Conservation (phyloP, 805 yeast species). For the Wickerhamiella spandovensis region DNA sequence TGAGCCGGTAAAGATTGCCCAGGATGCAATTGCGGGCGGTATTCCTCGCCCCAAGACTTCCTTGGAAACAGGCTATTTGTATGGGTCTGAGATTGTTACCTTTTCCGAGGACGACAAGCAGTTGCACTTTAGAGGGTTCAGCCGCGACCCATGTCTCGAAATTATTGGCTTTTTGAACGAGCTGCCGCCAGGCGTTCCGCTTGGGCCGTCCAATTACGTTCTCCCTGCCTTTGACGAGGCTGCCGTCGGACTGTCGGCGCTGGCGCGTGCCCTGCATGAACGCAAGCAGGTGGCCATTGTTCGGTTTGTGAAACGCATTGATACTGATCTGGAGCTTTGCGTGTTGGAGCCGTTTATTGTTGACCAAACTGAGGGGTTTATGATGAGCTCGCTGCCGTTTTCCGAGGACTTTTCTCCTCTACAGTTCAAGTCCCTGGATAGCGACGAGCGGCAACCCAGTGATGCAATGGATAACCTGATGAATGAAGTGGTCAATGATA, state of each 20-base stretch:
- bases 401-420: constrained; percentile 10
- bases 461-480: constrained; percentile 6
- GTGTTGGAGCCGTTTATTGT: constrained; percentile 10
- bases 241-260: constrained; percentile 1
- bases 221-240: constrained; percentile 1
- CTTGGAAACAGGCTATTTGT: constrained; percentile 6
- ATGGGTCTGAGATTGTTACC: constrained; percentile 8
- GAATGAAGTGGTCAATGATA: constrained; percentile 10
- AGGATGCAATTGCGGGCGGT: not conserved
- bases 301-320: constrained; percentile 8
- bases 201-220: constrained; percentile 5
- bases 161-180: constrained; percentile 5
- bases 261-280: constrained; percentile 7
- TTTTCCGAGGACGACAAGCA: constrained; percentile 1
- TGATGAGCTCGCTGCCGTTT: constrained; percentile 14
- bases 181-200: not conserved
- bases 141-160: constrained; percentile 2
- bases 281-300: constrained; percentile 12
- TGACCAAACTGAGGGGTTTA: not conserved
- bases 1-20: not conserved
- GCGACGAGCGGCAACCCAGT: constrained; percentile 3
- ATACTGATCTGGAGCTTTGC: constrained; percentile 9
- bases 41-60: not conserved
- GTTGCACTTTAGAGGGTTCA: not conserved
- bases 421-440: not conserved